Evolutionary conservation across 2,329 filamentous ascomycete species (phyloP).

Genomic region (Triangularia verruculosa): DNA sequence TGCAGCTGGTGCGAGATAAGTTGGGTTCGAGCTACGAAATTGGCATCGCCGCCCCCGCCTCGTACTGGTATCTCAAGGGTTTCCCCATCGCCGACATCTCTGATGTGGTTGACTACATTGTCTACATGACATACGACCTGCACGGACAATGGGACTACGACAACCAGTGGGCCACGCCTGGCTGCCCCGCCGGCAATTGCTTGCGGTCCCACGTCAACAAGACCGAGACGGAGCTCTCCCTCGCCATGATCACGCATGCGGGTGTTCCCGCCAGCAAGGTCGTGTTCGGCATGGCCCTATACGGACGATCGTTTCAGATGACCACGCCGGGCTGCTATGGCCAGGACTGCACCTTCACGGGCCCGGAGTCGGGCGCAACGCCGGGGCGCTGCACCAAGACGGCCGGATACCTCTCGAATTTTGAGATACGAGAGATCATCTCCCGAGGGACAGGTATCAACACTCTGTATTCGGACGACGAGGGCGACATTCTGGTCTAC

Average conservation of each 20-base stretch:
- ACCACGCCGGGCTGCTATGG: constrained; percentile 8
- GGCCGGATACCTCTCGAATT: constrained; percentile 13
- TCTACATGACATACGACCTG: not conserved
- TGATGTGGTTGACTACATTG: not conserved
- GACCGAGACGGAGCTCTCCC: not conserved
- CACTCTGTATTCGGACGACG: not conserved
- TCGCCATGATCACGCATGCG: constrained; percentile 15
- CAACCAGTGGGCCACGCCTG: not conserved
- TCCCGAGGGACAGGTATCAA: not conserved
- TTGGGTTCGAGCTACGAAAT: not conserved
- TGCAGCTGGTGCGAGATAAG: not conserved
- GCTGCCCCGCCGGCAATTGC: constrained; percentile 34
- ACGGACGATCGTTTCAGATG: constrained; percentile 18
- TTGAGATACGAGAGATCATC: constrained; percentile 13
- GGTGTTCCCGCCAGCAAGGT: constrained; percentile 14
- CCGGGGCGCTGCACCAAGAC: constrained; percentile 12
- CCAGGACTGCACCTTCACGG: constrained; percentile 6
- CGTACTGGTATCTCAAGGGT: constrained; percentile 13
- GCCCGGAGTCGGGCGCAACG: constrained; percentile 2
- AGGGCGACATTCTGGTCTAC: not conserved
- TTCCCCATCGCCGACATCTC: constrained; percentile 29
- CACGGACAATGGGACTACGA: not conserved
- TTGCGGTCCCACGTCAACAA: constrained; percentile 32
- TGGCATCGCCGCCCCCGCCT: constrained; percentile 11
- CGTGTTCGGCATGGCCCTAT: constrained; percentile 13